Base-by-base conservation (phyloP, 805 yeast genomes). In the Brettanomyces nanus region DNA sequence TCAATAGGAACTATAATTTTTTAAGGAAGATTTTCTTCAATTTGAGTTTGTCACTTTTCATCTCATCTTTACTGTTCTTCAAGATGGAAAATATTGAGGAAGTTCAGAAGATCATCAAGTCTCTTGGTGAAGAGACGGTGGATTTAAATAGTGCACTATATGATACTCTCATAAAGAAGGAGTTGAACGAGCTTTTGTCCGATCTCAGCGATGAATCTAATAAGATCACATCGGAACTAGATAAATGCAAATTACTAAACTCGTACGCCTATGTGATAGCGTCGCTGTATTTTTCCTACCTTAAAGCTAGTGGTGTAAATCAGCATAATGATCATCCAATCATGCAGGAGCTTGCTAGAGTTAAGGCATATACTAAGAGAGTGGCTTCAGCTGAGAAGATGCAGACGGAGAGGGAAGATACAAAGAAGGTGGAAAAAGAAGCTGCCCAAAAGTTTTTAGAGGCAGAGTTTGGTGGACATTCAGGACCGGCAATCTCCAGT, bases 331-430 rank as follows among this genome's bases (percentile, higher is more conserved):
- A 59, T 5, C 85, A 81, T 46, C 77, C 80, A 2, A 71, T 86
- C 17, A 75, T 79, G 77, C 61, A 61, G 22, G 94, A 83, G 50
- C 61, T 85, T 37, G 66, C 63, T 6, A 65, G 87, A 43, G 79
- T 84, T 29, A 82, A 80, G 53, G 51, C 66, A n/a, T 81, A 80
- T 46, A 80, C 82, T 77, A 68, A 68, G 28, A 68, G 77, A 49
- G 67, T 73, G 27, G 74, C 74, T 46, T 62, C 52, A 3, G 54
- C 66, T 4, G 63, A 62, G 17, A 33, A 58, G 41, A 41, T 56
- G n/a, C 49, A 55, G 17, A 50, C 49, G 4, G 45, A 31, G 6
- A 41, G 32, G 13, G 39, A 36, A 15, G 36, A 39, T 14, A 7
- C 46, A 31, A 40, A 42, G 26, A 33, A 31, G 6, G 19, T 43